Evolutionary conservation across 2,329 filamentous ascomycete species (phyloP), one percentile per base, ranked within the genome.

Genomic region (Trichocomaceae sp.): DNA sequence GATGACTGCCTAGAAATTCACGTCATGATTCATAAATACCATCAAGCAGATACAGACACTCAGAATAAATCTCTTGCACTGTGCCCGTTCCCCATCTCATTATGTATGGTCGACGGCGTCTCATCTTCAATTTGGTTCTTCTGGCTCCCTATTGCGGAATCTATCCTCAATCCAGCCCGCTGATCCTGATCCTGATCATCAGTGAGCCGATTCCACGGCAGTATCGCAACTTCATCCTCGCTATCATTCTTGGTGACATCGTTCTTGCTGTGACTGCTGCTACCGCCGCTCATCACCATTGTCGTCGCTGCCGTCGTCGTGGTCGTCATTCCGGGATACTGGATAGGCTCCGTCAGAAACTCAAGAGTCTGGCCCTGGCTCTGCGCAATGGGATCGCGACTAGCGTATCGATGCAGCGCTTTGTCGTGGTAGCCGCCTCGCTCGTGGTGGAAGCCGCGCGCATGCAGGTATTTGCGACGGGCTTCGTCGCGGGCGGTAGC

Each of bases 391-490:
- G 52, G 55, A 26, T 54, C 52, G 35, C 55, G 51, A 12, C 44
- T 53, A 19, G 49, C 46, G 26, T 54, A 57, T 22, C 59, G 59
- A 55, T 63, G 58, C 10, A 63, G 17, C 55, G 64, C 64, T 52
- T 68, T 69, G 57, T 68, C 67, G 51, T 62, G 59, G 5, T 62
- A 50, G 13, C 58, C 60, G 42, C 60, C 58, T 17, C 57, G 57
- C 10, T 61, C 60, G 50, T 62, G 59, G 37, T 62, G 63, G 22
- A 63, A 58, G 19, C 59, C 58, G 29, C 58, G 58, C 7, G 52
- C 61, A n/a, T 60, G 63, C 10, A 70, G 61, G 19, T 63, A 64
- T 52, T 68, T 69, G 53, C 66, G 69, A 22, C 63, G 66, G 50
- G 64, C 66, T 55, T 63, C 58, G 54, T 70, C 66, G 61, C 67